phyloP scores from a whole-genome alignment of 768 basidiomycete species.

The Hypsizygus marmoreus region DNA sequence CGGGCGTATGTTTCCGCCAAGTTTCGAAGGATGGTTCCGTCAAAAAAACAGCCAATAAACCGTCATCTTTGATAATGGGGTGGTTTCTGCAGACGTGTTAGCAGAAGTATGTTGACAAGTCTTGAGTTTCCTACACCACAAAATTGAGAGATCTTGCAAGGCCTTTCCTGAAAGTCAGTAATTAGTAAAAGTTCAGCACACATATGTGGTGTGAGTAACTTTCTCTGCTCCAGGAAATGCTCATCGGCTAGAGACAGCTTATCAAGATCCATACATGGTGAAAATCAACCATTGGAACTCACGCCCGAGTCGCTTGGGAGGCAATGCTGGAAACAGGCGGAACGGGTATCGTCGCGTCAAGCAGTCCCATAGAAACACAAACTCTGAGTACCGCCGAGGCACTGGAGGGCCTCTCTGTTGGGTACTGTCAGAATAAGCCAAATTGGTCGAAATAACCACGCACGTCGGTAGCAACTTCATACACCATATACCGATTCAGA shows the following conservation, averaged over 20 bases:
- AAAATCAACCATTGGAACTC: slow-evolving; percentile 34
- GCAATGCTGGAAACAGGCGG: slow-evolving; percentile 81
- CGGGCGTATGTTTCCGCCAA: slow-evolving; percentile 79
- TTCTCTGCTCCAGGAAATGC: slow-evolving; percentile 87
- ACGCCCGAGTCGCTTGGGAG: slow-evolving; percentile 93
- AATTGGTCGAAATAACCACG: slow-evolving; percentile 26
- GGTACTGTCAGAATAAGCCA: slow-evolving; percentile 9
- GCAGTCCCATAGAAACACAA: slow-evolving; percentile 87
- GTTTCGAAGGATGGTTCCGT: slow-evolving; percentile 81
- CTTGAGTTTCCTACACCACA: slow-evolving; percentile 55
- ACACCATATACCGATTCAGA: slow-evolving; percentile 83
- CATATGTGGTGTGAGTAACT: slow-evolving; percentile 39
- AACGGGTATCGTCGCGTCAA: slow-evolving; percentile 89
- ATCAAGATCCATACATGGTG: slow-evolving; percentile 7
- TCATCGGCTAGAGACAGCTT: slow-evolving; percentile 64
- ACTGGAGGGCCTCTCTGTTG: slow-evolving; percentile 67
- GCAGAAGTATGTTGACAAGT: neutral
- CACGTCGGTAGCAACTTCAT: slow-evolving; percentile 79
- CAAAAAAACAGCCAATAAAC: slow-evolving; percentile 77
- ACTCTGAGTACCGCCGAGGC: slow-evolving; percentile 89
- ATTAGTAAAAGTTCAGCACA: neutral
- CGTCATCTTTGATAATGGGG: slow-evolving; percentile 88
- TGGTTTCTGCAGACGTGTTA: slow-evolving; percentile 65
- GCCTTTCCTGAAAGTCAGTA: slow-evolving; percentile 58
- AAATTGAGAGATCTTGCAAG: slow-evolving; percentile 79